These are phyloP conservation scores for Claviceps purpurea DNA, from an alignment of 2,329 filamentous ascomycete species.

Conservation along the genomic window DNA sequence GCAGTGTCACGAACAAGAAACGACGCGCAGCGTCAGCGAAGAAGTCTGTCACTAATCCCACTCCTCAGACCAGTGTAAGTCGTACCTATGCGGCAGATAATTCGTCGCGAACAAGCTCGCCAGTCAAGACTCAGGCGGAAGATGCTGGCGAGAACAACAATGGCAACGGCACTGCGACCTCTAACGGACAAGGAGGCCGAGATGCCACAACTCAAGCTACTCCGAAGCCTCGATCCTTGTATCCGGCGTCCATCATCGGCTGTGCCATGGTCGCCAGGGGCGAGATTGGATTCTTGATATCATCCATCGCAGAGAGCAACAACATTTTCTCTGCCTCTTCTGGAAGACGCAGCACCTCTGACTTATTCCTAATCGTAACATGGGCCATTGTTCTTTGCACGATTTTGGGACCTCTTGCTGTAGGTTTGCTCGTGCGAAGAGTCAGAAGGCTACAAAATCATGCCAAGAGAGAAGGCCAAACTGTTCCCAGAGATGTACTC, in stretches of 20 bases:
- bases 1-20: background rate
- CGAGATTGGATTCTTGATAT: constrained; percentile 68
- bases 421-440: constrained; percentile 32
- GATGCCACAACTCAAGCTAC: constrained; percentile 8
- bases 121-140: background rate
- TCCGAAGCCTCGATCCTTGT: constrained; percentile 45
- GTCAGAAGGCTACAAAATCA: constrained; percentile 19
- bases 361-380: constrained; percentile 37
- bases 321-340: constrained; percentile 22
- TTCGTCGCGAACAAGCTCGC: background rate
- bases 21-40: background rate
- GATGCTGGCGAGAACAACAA: background rate
- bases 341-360: constrained; percentile 13
- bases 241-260: constrained; percentile 53
- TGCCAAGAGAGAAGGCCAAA: background rate
- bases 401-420: constrained; percentile 33
- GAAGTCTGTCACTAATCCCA: background rate
- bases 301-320: constrained; percentile 47
- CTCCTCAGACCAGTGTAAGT: background rate
- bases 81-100: background rate
- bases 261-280: constrained; percentile 62
- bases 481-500: constrained; percentile 2
- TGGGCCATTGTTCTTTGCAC: constrained; percentile 46
- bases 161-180: background rate
- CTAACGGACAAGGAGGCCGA: background rate